Conservation (phyloP, 2,329 filamentous ascomycete genomes). For the Nannizziopsis barbatae region DNA sequence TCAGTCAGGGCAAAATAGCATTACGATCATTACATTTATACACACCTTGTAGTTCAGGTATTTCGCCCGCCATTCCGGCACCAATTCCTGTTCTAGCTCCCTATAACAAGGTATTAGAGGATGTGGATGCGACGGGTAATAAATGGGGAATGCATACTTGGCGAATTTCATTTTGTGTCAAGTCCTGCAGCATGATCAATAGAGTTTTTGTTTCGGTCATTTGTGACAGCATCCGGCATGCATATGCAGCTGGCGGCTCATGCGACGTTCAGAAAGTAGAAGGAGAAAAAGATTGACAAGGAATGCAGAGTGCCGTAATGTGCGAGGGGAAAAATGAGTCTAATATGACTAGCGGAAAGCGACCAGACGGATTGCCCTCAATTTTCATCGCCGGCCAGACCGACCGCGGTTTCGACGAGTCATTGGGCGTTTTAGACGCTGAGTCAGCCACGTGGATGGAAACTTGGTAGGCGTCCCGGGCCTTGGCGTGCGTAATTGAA, state of each 20-base stretch:
- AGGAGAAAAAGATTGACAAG: no score
- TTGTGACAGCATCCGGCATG: background rate
- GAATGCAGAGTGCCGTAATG: no score
- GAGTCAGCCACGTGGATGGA: conserved; percentile 2
- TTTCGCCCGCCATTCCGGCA: conserved; percentile 90
- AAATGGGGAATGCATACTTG: conserved; percentile 36
- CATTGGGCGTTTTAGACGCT: no score
- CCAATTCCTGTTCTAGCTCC: conserved; percentile 75
- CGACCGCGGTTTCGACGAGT: no score
- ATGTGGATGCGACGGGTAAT: conserved; percentile 14
- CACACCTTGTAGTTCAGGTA: conserved; percentile 84
- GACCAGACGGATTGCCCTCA: no score
- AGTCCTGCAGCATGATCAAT: conserved; percentile 7
- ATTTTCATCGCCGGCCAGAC: no score
- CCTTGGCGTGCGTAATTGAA: conserved; percentile 3
- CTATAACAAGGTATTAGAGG: conserved; percentile 27
- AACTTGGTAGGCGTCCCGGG: conserved; percentile 1
- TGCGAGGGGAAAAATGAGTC: no score
- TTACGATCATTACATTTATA: background rate
- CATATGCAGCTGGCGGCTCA: background rate
- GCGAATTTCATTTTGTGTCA: conserved; percentile 47
- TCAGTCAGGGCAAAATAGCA: conserved; percentile 1
- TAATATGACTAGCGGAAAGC: no score
- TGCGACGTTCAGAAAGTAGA: background rate
- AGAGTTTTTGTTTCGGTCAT: background rate